Conservation (phyloP, 2,329 filamentous ascomycete genomes). For the Penicillium brasilianum region DNA sequence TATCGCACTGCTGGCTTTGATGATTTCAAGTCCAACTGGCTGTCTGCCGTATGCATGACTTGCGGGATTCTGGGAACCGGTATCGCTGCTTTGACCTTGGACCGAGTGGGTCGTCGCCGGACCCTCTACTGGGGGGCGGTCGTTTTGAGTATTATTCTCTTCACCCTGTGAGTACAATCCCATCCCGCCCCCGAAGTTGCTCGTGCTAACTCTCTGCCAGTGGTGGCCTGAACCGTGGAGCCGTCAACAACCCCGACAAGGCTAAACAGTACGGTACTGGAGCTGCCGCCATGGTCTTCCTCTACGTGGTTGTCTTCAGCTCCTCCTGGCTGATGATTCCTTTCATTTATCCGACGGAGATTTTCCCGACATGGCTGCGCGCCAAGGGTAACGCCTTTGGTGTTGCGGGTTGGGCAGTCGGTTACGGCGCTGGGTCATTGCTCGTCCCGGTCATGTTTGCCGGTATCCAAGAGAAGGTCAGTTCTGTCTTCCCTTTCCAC, state of each 20-base stretch:
- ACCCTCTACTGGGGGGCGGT: conserved; percentile 45
- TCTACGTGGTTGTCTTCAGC: conserved; percentile 39
- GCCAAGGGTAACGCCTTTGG: conserved; percentile 38
- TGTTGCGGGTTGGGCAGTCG: conserved; percentile 32
- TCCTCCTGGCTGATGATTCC: conserved; percentile 39
- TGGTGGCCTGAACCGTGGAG: conserved; percentile 14
- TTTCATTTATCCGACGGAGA: conserved; percentile 39
- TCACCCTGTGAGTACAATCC: conserved; percentile 36
- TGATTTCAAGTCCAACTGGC: conserved; percentile 33
- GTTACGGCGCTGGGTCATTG: conserved; percentile 26
- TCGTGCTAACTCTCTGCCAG: conserved; percentile 9
- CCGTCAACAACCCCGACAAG: conserved; percentile 14
- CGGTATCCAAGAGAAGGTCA: conserved; percentile 25
- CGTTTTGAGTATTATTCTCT: conserved; percentile 37
- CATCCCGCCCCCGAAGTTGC: conserved; percentile 16
- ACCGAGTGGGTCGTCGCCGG: conserved; percentile 43
- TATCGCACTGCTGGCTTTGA: conserved; percentile 37
- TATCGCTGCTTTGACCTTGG: conserved; percentile 41
- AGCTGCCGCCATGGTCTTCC: conserved; percentile 39
- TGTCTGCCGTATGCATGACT: conserved; percentile 35
- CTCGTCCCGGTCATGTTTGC: conserved; percentile 30
- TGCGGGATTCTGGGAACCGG: conserved; percentile 35
- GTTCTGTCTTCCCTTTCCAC: conserved; percentile 5
- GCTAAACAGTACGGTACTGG: conserved; percentile 17
- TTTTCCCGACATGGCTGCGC: conserved; percentile 37